Evolutionary conservation across 108 stramenopile genomes (phyloP).

Genomic region (Poteriospumella lacustris): DNA sequence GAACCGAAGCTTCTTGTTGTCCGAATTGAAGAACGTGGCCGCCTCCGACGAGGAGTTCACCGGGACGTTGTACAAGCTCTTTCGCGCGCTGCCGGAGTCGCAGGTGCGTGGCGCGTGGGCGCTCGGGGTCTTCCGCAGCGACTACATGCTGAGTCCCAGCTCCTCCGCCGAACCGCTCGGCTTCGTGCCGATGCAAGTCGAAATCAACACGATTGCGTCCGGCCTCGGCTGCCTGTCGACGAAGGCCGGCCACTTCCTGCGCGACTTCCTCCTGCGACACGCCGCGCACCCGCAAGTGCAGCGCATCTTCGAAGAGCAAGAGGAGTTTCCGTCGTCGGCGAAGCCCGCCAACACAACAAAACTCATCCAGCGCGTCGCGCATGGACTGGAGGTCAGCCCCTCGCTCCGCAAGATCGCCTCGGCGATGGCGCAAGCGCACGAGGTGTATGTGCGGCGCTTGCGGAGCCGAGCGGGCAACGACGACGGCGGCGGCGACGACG

Average conservation of each 20-base stretch:
- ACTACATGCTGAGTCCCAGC: conserved; percentile 87
- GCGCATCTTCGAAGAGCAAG: too few relatives aligned
- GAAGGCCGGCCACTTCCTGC: conserved; percentile 42
- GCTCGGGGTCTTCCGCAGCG: conserved; percentile 81
- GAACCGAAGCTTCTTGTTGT: conserved; percentile 63
- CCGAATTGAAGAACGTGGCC: conserved; percentile 54
- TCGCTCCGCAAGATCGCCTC: too few relatives aligned
- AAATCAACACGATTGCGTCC: conserved; percentile 94
- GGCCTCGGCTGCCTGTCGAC: conserved; percentile 72
- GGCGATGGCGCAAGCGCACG: too few relatives aligned
- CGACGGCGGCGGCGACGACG: too few relatives aligned
- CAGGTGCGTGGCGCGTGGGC: conserved; percentile 57
- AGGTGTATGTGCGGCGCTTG: too few relatives aligned
- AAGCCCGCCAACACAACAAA: too few relatives aligned
- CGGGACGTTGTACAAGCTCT: conserved; percentile 66
- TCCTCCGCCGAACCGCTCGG: too few relatives aligned
- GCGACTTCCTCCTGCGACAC: conserved; percentile 36
- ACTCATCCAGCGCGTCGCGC: too few relatives aligned
- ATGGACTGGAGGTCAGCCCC: too few relatives aligned
- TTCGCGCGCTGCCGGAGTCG: conserved; percentile 51
- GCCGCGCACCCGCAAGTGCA: too few relatives aligned
- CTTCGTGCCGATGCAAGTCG: conserved; percentile 64
- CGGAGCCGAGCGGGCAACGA: too few relatives aligned
- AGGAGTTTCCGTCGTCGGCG: too few relatives aligned
- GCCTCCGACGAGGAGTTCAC: conserved; percentile 78